These are phyloP conservation scores for Ceratocystis alfenasii DNA, from an alignment of 2,329 filamentous ascomycete genomes.

Conservation along the genomic window DNA sequence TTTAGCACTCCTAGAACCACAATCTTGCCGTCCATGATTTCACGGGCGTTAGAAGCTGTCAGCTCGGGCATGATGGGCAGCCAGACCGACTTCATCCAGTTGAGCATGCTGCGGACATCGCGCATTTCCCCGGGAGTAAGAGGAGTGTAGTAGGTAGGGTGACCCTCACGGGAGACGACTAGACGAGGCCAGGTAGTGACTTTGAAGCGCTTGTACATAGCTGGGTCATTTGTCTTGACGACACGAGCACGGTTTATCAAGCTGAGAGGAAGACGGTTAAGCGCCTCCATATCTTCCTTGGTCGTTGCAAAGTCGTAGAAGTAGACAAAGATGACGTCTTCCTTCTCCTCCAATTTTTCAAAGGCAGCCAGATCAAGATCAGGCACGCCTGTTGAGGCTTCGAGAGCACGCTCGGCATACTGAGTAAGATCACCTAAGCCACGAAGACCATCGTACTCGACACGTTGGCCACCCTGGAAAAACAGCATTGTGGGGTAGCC, in stretches of 20 bases:
- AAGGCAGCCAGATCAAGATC: slow-evolving; percentile 70
- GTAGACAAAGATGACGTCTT: slow-evolving; percentile 94
- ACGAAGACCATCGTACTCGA: slow-evolving; percentile 85
- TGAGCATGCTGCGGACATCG: slow-evolving; percentile 62
- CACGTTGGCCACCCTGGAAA: slow-evolving; percentile 81
- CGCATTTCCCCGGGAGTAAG: slow-evolving; percentile 87
- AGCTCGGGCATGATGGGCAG: slow-evolving; percentile 89
- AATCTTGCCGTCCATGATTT: slow-evolving; percentile 89
- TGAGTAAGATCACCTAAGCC: slow-evolving; percentile 81
- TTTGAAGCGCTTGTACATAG: slow-evolving; percentile 72
- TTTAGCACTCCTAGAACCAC: slow-evolving; percentile 88
- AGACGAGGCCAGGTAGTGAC: slow-evolving; percentile 95
- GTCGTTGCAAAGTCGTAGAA: slow-evolving; percentile 96
- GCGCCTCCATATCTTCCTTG: slow-evolving; percentile 75
- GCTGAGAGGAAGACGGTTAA: slow-evolving; percentile 75
- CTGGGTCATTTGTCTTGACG: slow-evolving; percentile 75
- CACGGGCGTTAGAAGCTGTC: slow-evolving; percentile 76
- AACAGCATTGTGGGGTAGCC: slow-evolving; percentile 85
- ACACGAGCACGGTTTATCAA: slow-evolving; percentile 85
- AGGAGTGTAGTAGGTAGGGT: slow-evolving; percentile 79
- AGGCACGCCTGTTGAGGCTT: slow-evolving; percentile 61
- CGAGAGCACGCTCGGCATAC: slow-evolving; percentile 77
- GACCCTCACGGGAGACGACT: slow-evolving; percentile 76
- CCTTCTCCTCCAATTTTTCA: slow-evolving; percentile 73
- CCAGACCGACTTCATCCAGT: slow-evolving; percentile 96